Conservation (phyloP, 2,329 filamentous ascomycete species). For the Penicillium griseofulvum region DNA sequence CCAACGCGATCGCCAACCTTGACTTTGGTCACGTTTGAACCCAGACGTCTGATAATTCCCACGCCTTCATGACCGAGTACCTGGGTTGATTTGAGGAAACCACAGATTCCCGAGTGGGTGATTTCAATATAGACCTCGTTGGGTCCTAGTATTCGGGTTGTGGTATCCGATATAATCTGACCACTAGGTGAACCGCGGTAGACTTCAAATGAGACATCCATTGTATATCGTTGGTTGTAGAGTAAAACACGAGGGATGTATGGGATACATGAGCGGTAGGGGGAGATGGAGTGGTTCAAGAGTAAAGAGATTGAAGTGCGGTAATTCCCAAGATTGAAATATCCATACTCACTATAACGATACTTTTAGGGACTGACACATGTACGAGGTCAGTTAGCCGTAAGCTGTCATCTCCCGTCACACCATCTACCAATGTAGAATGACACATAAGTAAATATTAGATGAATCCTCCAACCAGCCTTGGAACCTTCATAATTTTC, state of each 20-base stretch:
- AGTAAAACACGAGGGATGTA: no score
- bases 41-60: not conserved
- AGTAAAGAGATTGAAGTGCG: no score
- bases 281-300: no score
- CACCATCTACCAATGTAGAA: no score
- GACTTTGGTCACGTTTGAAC: not conserved
- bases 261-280: no score
- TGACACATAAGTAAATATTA: no score
- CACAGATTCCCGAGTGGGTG: not conserved
- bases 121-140: not conserved
- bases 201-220: not conserved
- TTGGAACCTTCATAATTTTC: not conserved
- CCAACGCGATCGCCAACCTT: not conserved
- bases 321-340: no score
- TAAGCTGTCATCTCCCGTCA: no score
- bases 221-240: not conserved
- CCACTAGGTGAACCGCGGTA: not conserved
- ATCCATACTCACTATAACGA: no score
- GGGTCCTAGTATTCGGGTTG: not conserved
- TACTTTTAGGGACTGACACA: no score
- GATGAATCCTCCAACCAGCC: no score
- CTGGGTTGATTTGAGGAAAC: not conserved
- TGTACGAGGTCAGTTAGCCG: no score
- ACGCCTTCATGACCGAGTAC: not conserved
- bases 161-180: not conserved